Conservation (phyloP, 1,284 basidiomycete genomes). For the Boletus sp. region DNA sequence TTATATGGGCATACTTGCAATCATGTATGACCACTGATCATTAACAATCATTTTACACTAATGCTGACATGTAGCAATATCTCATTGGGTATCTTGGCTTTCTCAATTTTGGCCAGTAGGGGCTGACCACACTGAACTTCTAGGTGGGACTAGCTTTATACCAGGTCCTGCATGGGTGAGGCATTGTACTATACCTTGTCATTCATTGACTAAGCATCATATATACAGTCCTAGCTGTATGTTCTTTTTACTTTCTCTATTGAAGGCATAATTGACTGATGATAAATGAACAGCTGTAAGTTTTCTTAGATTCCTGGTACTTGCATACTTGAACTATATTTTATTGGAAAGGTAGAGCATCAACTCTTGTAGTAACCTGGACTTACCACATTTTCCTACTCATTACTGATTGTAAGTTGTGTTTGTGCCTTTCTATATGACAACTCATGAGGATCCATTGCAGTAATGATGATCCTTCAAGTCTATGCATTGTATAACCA, state of each 20-base stretch:
- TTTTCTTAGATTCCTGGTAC: no score
- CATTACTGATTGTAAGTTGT: constrained; percentile 12
- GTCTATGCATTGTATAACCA: neutral
- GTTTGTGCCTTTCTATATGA: neutral
- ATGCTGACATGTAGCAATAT: neutral
- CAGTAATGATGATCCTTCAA: neutral
- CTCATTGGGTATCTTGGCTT: constrained; percentile 7
- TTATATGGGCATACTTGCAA: constrained; percentile 8
- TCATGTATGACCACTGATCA: neutral
- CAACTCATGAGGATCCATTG: neutral
- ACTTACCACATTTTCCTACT: no score
- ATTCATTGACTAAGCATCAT: neutral
- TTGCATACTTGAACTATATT: neutral
- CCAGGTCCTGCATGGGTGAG: constrained; percentile 13
- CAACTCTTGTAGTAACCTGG: neutral
- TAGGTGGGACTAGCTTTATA: constrained; percentile 9
- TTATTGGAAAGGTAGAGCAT: neutral
- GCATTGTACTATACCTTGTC: neutral
- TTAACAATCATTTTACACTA: neutral
- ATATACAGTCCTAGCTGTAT: constrained; percentile 1
- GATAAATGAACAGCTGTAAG: constrained; percentile 8
- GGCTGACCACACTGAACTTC: neutral
- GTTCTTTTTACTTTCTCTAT: neutral
- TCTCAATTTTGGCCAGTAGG: no score
- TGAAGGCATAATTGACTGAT: neutral